These are phyloP conservation scores for Physcomitrium patens DNA, from an alignment of 225 moss, liverwort and hornwort species.

Conservation along the genomic window DNA sequence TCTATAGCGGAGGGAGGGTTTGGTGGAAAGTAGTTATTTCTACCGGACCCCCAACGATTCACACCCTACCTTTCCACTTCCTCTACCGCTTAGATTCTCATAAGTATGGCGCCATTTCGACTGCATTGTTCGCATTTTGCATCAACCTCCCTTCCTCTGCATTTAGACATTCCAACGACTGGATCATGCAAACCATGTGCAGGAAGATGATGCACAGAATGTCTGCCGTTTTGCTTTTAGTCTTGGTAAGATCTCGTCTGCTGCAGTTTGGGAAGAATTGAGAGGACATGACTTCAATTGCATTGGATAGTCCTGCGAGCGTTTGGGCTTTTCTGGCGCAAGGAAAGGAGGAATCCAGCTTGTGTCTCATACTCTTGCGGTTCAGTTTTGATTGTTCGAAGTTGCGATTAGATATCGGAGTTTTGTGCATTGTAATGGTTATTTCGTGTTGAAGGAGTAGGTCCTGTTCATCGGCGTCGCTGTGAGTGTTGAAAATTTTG, in stretches of 20 bases:
- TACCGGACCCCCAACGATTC: constrained; percentile 21
- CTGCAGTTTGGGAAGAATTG: background rate
- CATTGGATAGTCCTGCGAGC: background rate
- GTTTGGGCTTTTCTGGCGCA: background rate
- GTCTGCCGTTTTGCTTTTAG: constrained; percentile 26
- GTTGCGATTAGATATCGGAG: too few species aligned
- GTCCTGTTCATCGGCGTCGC: too few species aligned
- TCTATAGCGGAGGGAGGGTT: constrained; percentile 1
- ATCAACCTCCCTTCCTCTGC: constrained; percentile 1
- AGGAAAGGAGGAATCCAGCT: too few species aligned
- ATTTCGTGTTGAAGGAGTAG: too few species aligned
- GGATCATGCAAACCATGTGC: background rate
- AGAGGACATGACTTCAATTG: too few species aligned
- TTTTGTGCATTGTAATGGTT: too few species aligned
- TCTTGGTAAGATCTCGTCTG: constrained; percentile 14
- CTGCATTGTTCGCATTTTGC: constrained; percentile 5
- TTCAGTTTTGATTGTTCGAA: too few species aligned
- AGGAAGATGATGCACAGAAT: constrained; percentile 15
- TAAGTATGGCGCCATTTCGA: constrained; percentile 15
- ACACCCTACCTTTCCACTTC: constrained; percentile 21
- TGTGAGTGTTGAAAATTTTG: too few species aligned
- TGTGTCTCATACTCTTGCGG: too few species aligned
- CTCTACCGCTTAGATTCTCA: constrained; percentile 21
- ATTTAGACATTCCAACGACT: constrained; percentile 3
- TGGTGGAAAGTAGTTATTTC: constrained; percentile 30